Conservation (phyloP, 2,329 filamentous ascomycete genomes). For the Aspergillus sp. region DNA sequence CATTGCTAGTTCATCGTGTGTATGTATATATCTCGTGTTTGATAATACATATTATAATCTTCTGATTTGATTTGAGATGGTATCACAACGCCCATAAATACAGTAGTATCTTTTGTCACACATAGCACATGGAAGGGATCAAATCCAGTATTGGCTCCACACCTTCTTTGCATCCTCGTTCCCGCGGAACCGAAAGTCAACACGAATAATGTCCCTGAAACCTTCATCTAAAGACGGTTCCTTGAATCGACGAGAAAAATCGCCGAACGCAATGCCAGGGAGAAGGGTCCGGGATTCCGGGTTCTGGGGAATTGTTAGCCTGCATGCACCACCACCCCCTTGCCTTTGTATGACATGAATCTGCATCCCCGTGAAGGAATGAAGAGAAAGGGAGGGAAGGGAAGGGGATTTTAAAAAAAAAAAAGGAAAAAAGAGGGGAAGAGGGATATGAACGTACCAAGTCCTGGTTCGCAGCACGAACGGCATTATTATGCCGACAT, state of each 20-base stretch:
- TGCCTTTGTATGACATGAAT: no score
- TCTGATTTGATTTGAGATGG: no score
- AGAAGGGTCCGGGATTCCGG: conserved; percentile 72
- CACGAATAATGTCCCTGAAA: conserved; percentile 70
- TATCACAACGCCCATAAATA: no score
- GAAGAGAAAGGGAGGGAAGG: conserved; percentile 2
- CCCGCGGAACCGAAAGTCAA: conserved; percentile 73
- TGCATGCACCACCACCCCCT: no score
- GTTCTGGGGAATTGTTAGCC: conserved; percentile 47
- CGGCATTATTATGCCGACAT: conserved; percentile 80
- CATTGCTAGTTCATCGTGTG: no score
- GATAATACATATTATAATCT: no score
- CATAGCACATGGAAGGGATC: conserved; percentile 7
- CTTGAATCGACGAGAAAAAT: conserved; percentile 68
- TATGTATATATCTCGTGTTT: no score
- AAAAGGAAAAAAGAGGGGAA: not conserved
- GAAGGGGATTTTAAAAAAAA: not conserved
- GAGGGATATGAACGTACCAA: conserved; percentile 21
- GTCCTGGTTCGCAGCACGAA: conserved; percentile 60
- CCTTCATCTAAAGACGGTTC: conserved; percentile 71
- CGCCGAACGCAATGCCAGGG: conserved; percentile 74
- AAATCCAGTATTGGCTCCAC: conserved; percentile 78
- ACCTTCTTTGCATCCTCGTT: conserved; percentile 61
- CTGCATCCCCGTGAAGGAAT: not conserved
- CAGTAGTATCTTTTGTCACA: no score